Conservation (phyloP, 2,329 filamentous ascomycete species). For the Fonsecaea multimorphosa region DNA sequence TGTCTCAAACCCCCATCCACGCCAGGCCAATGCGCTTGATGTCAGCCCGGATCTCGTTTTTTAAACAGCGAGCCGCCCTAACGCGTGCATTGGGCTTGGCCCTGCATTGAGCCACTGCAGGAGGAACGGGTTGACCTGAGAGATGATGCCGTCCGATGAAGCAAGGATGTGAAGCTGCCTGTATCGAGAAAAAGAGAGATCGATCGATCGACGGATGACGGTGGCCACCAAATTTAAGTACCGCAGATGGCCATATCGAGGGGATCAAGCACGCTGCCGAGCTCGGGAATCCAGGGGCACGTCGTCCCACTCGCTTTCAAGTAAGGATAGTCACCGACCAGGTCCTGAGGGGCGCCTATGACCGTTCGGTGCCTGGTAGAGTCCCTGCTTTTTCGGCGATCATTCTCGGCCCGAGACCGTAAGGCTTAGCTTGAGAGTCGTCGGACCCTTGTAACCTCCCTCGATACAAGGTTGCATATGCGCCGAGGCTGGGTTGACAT, state of each 20-base stretch:
- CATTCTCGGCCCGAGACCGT: neutral
- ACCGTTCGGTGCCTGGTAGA: neutral
- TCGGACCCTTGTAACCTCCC: no score
- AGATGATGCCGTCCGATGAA: neutral
- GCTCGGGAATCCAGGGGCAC: neutral
- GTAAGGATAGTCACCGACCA: neutral
- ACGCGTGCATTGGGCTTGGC: neutral
- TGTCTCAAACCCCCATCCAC: neutral
- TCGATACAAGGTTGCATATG: no score
- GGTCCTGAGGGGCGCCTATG: neutral
- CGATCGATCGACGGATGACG: constrained; percentile 13
- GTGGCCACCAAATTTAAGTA: constrained; percentile 4
- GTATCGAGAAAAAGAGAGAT: constrained; percentile 1
- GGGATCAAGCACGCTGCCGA: neutral
- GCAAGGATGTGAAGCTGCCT: neutral
- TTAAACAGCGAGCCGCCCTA: neutral
- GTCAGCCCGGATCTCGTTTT: neutral
- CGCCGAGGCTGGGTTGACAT: neutral
- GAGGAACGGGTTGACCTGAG: neutral
- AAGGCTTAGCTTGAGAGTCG: neutral
- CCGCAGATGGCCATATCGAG: neutral
- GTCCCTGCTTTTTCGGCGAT: neutral
- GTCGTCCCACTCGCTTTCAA: neutral
- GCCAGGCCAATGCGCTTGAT: neutral
- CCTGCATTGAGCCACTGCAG: neutral